These are phyloP conservation scores for Calonectria naviculata DNA, from an alignment of 2,329 filamentous ascomycete species.

Conservation along the genomic window DNA sequence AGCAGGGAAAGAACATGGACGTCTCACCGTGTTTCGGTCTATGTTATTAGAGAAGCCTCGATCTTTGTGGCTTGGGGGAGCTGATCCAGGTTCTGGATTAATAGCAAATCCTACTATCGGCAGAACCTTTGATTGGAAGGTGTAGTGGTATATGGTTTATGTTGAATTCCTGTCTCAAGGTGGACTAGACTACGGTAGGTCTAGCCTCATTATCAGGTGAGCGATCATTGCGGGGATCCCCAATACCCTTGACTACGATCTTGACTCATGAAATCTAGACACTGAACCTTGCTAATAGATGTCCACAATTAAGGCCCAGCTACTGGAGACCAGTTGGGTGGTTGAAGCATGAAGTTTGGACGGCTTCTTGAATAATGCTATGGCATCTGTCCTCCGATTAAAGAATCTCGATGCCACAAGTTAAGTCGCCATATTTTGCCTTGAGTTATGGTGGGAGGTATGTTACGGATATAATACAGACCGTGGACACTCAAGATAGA, in stretches of 20 bases:
- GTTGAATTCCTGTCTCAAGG: neutral
- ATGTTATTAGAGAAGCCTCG: neutral
- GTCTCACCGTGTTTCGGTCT: neutral
- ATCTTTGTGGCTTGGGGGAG: neutral
- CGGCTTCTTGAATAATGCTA: too few species aligned
- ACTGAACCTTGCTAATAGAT: neutral
- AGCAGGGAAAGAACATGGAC: neutral
- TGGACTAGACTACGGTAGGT: neutral
- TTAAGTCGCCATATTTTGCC: too few species aligned
- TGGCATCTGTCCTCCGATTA: too few species aligned
- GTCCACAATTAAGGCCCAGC: neutral
- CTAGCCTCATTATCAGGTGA: neutral
- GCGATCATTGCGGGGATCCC: neutral
- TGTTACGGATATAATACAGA: too few species aligned
- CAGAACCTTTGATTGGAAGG: neutral
- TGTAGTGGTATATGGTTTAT: neutral
- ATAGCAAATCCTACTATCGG: neutral
- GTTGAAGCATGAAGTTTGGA: too few species aligned
- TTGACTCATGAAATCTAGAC: neutral
- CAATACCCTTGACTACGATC: neutral
- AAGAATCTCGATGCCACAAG: too few species aligned
- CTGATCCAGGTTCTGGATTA: neutral
- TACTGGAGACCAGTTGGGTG: neutral
- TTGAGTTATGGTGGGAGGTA: too few species aligned
- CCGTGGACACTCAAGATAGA: too few species aligned